phyloP scores from a whole-genome alignment of 345 rosid species.

The Draba incana region DNA sequence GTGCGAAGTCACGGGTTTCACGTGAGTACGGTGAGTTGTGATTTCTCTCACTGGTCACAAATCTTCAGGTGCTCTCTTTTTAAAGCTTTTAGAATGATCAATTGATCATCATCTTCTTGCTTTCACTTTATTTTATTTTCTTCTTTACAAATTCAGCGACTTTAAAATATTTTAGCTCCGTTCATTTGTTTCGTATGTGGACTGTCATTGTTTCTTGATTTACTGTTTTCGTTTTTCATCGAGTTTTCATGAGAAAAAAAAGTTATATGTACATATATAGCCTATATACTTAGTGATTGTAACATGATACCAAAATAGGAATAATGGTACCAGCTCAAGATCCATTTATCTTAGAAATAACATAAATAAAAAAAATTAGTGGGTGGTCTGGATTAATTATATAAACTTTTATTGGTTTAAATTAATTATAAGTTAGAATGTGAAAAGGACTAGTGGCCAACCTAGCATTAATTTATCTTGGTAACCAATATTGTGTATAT shows the following conservation, averaged over 20 bases:
- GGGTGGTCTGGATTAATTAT: slow-evolving; percentile 16
- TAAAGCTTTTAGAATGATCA: slow-evolving; percentile 28
- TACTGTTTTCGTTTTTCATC: too few relatives aligned
- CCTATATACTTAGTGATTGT: not conserved
- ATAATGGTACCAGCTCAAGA: slow-evolving; percentile 9
- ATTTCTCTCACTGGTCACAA: slow-evolving; percentile 27
- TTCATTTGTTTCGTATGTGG: not conserved
- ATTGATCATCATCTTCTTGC: slow-evolving; percentile 12
- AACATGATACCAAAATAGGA: not conserved
- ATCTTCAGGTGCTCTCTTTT: slow-evolving; percentile 45
- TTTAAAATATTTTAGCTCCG: not conserved
- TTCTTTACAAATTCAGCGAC: slow-evolving; percentile 22
- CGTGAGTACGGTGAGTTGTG: slow-evolving; percentile 21
- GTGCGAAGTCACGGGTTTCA: slow-evolving; percentile 24
- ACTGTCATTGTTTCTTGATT: too few relatives aligned
- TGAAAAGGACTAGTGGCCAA: slow-evolving; percentile 38
- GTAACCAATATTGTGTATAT: not conserved
- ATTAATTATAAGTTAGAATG: not conserved
- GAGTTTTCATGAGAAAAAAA: slow-evolving; percentile 1
- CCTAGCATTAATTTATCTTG: slow-evolving; percentile 20
- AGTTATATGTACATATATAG: not conserved
- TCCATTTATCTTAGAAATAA: slow-evolving; percentile 21
- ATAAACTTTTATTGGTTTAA: too few relatives aligned
- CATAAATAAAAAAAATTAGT: not conserved
- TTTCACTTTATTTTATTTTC: slow-evolving; percentile 18